These are phyloP conservation scores for Sambucus nigra DNA, from an alignment of 129 eudicot genomes.

Conservation along the genomic window DNA sequence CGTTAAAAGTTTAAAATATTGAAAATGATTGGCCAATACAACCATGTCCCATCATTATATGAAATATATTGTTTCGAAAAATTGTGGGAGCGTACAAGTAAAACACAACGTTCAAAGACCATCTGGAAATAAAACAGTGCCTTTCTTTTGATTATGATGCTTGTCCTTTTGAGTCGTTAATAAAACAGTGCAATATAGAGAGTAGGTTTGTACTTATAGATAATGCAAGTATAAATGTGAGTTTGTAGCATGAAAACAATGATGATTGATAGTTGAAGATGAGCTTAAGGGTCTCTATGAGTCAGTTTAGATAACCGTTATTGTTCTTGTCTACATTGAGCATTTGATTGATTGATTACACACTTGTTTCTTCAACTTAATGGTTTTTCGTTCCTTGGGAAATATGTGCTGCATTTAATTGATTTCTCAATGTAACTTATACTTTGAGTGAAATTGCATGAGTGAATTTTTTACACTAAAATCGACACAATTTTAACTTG, in stretches of 20 bases:
- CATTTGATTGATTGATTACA: neutral
- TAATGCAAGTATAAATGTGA: neutral
- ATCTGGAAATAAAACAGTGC: neutral
- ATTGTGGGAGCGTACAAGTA: neutral
- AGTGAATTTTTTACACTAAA: too few relatives aligned
- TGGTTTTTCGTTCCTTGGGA: too few relatives aligned
- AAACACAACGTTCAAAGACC: neutral
- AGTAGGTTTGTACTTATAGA: neutral
- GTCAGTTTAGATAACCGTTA: neutral
- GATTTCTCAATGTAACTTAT: too few relatives aligned
- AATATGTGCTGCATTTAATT: too few relatives aligned
- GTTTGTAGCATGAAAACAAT: slow-evolving; percentile 1
- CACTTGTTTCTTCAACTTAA: neutral
- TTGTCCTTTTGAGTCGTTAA: slow-evolving; percentile 11
- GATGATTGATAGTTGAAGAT: neutral
- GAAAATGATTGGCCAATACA: neutral
- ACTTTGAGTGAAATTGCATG: too few relatives aligned
- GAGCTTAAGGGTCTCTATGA: neutral
- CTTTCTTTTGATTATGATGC: neutral
- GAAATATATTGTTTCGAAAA: neutral
- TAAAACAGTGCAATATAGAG: slow-evolving; percentile 11
- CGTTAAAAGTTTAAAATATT: neutral
- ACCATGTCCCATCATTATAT: neutral
- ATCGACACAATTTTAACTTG: too few relatives aligned
- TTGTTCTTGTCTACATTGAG: neutral